Evolutionary conservation across 768 basidiomycete species (phyloP).

Genomic region (Mrakia blollopis): DNA sequence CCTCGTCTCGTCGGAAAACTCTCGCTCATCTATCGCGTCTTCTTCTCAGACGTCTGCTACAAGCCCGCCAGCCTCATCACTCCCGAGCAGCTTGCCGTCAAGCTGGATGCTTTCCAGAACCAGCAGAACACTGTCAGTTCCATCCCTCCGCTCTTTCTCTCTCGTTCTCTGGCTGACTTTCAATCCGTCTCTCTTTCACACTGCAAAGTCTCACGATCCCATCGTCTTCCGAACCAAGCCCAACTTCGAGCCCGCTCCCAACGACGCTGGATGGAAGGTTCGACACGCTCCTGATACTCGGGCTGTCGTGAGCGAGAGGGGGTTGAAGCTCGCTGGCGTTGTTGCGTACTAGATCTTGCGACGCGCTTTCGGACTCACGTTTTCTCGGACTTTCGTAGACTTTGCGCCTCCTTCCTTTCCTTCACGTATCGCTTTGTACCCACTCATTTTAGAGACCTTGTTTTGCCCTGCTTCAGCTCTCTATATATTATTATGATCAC

Average conservation of each 20-base stretch:
- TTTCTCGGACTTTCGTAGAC: not conserved
- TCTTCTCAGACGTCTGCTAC: constrained; percentile 23
- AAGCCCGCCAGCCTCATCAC: constrained; percentile 26
- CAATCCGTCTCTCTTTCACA: not conserved
- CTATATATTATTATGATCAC: not conserved
- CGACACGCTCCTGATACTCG: not conserved
- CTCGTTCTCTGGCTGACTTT: not conserved
- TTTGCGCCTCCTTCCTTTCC: not conserved
- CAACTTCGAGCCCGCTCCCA: constrained; percentile 1
- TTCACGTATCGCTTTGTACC: not conserved
- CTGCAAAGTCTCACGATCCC: constrained; percentile 23
- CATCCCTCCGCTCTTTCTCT: not conserved
- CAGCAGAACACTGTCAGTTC: constrained; percentile 4
- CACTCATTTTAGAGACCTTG: not conserved
- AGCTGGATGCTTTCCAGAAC: constrained; percentile 19
- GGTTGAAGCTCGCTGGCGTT: constrained; percentile 21
- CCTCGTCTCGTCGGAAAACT: not conserved
- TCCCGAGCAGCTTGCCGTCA: constrained; percentile 3
- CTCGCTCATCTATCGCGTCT: not conserved
- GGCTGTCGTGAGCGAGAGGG: constrained; percentile 6
- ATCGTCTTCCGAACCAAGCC: constrained; percentile 17
- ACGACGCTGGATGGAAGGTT: constrained; percentile 12
- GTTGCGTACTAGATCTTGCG: not conserved
- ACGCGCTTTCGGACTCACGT: not conserved
- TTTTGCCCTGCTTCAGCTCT: not conserved